phyloP scores from a whole-genome alignment of 2,329 filamentous ascomycete genomes.

The Amphichorda felina region DNA sequence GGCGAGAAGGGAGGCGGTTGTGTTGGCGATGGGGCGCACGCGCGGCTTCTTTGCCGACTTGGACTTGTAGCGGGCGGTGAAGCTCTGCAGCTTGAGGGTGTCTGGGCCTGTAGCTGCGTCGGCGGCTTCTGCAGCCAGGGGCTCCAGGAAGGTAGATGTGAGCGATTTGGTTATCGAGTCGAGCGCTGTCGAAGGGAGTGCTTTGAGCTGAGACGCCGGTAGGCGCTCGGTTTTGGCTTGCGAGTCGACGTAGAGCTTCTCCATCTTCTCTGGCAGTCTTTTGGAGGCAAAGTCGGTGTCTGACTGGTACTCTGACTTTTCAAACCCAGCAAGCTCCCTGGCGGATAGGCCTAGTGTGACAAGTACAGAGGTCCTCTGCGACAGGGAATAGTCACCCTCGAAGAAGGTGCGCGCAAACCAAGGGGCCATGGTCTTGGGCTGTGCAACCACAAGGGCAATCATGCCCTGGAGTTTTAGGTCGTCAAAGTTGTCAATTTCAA shows the following conservation, averaged over 20 bases:
- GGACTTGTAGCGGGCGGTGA: slow-evolving; percentile 49
- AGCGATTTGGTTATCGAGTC: slow-evolving; percentile 57
- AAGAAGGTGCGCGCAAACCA: slow-evolving; percentile 84
- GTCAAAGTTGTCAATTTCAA: slow-evolving; percentile 67
- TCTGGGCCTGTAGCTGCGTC: slow-evolving; percentile 71
- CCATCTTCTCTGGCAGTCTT: slow-evolving; percentile 59
- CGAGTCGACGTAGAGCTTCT: slow-evolving; percentile 51
- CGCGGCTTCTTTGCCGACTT: slow-evolving; percentile 21
- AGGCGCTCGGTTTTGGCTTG: slow-evolving; percentile 10
- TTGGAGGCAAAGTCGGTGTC: slow-evolving; percentile 66
- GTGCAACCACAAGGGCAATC: slow-evolving; percentile 67
- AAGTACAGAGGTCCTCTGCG: slow-evolving; percentile 72
- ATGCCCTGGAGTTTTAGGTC: slow-evolving; percentile 68
- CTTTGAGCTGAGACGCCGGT: slow-evolving; percentile 28
- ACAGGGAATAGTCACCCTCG: slow-evolving; percentile 80
- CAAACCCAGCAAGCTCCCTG: slow-evolving; percentile 73
- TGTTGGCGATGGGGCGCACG: slow-evolving; percentile 56
- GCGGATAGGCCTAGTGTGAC: slow-evolving; percentile 72
- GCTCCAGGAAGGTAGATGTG: slow-evolving; percentile 63
- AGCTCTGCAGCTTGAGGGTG: slow-evolving; percentile 78
- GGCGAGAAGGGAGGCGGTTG: slow-evolving; percentile 64
- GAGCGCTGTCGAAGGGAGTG: slow-evolving; percentile 47
- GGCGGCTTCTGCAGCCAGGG: slow-evolving; percentile 70
- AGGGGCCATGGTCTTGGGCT: slow-evolving; percentile 65
- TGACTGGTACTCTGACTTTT: slow-evolving; percentile 38